A percentile compares a stretch with the other conserved stretches of the same genome.
Evolutionary conservation across 768 basidiomycete genomes (phyloP).

Genomic region (Mrakia frigida): DNA sequence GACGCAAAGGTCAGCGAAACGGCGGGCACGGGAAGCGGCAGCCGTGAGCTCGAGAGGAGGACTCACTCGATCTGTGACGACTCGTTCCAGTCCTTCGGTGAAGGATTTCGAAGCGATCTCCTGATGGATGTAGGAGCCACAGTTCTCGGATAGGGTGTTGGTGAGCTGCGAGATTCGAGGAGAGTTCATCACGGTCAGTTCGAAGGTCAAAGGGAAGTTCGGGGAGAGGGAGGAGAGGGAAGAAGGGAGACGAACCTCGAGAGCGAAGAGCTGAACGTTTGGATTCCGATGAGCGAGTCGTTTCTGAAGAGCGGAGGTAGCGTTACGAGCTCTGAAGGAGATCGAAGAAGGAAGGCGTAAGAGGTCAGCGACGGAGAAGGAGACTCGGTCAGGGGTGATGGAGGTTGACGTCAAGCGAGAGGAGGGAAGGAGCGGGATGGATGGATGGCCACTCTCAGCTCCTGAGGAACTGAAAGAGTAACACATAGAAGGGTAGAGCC

Average conservation of each 20-base stretch:
- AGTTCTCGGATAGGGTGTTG: conserved; percentile 89
- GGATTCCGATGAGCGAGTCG: conserved; percentile 89
- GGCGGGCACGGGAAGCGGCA: too few relatives aligned
- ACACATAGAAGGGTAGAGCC: neutral
- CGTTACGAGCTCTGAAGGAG: conserved; percentile 71
- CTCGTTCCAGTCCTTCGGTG: conserved; percentile 77
- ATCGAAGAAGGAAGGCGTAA: neutral
- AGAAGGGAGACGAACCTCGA: conserved; percentile 51
- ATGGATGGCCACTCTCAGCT: too few relatives aligned
- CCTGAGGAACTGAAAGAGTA: neutral
- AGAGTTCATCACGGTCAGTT: neutral
- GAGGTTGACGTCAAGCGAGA: conserved; percentile 9
- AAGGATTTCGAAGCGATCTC: conserved; percentile 87
- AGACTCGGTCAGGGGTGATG: neutral
- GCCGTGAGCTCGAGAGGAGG: neutral
- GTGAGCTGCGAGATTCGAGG: conserved; percentile 52
- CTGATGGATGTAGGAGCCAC: conserved; percentile 67
- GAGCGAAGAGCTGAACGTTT: conserved; percentile 91
- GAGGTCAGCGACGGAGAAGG: neutral
- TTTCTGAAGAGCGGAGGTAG: conserved; percentile 77
- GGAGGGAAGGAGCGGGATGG: neutral
- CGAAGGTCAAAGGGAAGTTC: neutral
- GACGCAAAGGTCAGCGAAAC: neutral
- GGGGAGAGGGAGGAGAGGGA: too few relatives aligned
- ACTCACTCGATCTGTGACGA: conserved; percentile 77